Base-by-base conservation (phyloP, 345 rosid genomes). In the Syzygium oleosum region DNA sequence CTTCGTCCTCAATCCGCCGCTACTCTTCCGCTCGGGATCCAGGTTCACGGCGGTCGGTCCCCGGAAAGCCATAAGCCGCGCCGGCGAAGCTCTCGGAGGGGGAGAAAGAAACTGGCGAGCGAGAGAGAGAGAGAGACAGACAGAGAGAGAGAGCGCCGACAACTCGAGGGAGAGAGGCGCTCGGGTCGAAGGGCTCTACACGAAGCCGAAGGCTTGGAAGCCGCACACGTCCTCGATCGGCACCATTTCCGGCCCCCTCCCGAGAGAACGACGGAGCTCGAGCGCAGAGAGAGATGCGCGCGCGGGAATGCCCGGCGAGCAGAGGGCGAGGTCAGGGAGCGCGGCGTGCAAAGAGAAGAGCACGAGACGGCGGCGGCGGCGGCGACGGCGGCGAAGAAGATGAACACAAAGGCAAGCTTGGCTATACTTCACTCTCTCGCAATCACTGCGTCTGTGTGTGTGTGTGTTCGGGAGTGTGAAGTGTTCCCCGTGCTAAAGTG, bases 11-110 rank as follows among this genome's bases (percentile, higher is more conserved):
- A 96, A 94, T n/a, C 97, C 99, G 6, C 98, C 99, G 87, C 98
- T 93, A 88, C 96, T 94, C 91, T 94, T 97, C 90, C 99, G 91
- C 68, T 97, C 96, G 61, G 99, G 98, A 94, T 98, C 99, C 95
- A 96, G 95, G 92, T 92, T 96, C 63, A 92, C 93, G 12, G 92
- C 90, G 51, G 93, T 87, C 97, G 92, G 91, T 84, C 92, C 91
- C 92, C 94, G 52, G 92, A 92, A 95, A 88, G 94, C 97, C 98
- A 94, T 96, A 21, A 29, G 38, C 51, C 51, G 4, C 63, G 38
- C 21, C 84, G 85, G 54, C 22, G 73, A 59, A 90, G 89, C 92
- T 90, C 90, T 85, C 85, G 79, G 80, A 31, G 54, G 43, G 84
- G 52, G 85, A 51, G 23, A 22, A 27, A 58, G 5, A 52, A 15